Base-by-base conservation (phyloP, 2,329 filamentous ascomycete species). In the Ambrosiella xylebori region DNA sequence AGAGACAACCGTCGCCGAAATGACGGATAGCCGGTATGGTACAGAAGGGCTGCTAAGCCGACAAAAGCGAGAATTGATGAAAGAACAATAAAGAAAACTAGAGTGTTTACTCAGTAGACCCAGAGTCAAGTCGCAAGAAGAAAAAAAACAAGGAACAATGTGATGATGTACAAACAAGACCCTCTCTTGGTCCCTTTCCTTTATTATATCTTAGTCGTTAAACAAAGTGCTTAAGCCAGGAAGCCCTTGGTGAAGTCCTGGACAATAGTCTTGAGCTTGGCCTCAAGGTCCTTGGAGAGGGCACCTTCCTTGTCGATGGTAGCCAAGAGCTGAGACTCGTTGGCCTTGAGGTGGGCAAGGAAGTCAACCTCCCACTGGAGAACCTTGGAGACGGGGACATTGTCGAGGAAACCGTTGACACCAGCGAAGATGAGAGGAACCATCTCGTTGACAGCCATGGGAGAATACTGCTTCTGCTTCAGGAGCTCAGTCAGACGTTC, bases 361-460 rank as follows among this genome's bases (percentile, higher is more conserved):
- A 95, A 94, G 76, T 97, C 91, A 68, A 84, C 66, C 81, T 98
- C 93, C 89, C 91, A 98, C 73, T 82, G 73, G 64, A 93, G 82
- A 67, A 98, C 86, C 85, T 91, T 95, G 82, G 64, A 71, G 70
- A 97, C 93, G 64, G 93, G 93, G 65, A 98, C 80, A 67, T 64
- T 71, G 78, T 98, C 93, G 66, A 98, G 84, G 76, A 81, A 77
- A 79, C 93, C 93, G 77, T 97, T 97, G 78, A 98, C 88, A 94
- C 93, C 93, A 65, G 93, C 91, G 76, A 82, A 98, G 81, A 98
- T 97, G 66, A 98, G 84, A 66, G 93, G 93, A 79, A 98, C 93
- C 91, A 97, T 97, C 80, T 98, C 91, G 80, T 94, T 93, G 71
- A 97, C 91, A 66, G 88, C 87, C 90, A 96, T 96, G 68, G 93